These are phyloP conservation scores for Lactifluus echinatus DNA, from an alignment of 768 basidiomycete species.

Conservation along the genomic window DNA sequence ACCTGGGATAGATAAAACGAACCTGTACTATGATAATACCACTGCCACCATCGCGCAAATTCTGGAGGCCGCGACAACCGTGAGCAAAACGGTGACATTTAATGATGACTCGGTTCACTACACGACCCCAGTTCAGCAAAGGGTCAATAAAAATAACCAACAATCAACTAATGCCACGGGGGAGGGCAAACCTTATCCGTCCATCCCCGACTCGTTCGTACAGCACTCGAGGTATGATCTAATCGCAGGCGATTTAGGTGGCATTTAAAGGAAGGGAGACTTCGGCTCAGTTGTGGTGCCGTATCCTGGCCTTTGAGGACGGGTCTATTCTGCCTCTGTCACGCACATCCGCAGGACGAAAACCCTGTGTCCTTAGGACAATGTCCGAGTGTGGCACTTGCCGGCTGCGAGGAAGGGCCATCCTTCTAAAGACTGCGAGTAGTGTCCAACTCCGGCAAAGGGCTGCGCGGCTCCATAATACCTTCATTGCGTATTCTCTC, in stretches of 20 bases:
- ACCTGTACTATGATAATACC: too few relatives aligned
- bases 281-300: slow-evolving; percentile 41
- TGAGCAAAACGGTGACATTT: slow-evolving; percentile 42
- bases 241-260: slow-evolving; percentile 37
- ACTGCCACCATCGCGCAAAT: slow-evolving; percentile 45
- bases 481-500: neutral
- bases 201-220: slow-evolving; percentile 34
- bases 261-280: slow-evolving; percentile 38
- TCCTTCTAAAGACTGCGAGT: neutral
- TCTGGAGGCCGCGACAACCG: slow-evolving; percentile 40
- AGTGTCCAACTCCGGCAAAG: neutral
- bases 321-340: slow-evolving; percentile 41
- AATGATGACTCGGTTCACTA: slow-evolving; percentile 16
- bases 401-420: neutral
- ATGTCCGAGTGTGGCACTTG: slow-evolving; percentile 25
- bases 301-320: slow-evolving; percentile 39
- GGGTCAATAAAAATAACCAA: neutral
- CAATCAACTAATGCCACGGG: slow-evolving; percentile 16
- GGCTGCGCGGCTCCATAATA: neutral
- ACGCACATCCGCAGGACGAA: slow-evolving; percentile 38
- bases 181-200: slow-evolving; percentile 37
- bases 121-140: neutral
- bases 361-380: slow-evolving; percentile 30
- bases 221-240: slow-evolving; percentile 34
- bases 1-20: too few relatives aligned